These are phyloP conservation scores for Verticillium albo-atrum DNA, from an alignment of 2,329 filamentous ascomycete species.

Conservation along the genomic window DNA sequence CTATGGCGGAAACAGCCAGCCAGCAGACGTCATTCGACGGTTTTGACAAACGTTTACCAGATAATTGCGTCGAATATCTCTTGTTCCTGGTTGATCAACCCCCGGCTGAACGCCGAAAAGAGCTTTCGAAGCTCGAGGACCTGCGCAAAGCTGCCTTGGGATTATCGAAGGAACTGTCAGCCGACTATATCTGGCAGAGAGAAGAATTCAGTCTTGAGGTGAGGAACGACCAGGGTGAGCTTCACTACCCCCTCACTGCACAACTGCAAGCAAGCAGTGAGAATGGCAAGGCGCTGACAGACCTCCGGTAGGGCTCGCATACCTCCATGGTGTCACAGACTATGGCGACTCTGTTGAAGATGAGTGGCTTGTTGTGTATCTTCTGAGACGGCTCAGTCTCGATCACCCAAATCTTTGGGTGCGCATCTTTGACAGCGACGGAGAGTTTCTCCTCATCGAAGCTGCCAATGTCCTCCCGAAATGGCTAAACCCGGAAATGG, in stretches of 20 bases:
- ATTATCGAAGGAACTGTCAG: constrained; percentile 61
- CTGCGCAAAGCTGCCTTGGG: constrained; percentile 66
- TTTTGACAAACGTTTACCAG: constrained; percentile 48
- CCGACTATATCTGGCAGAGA: constrained; percentile 92
- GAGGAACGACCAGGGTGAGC: constrained; percentile 53
- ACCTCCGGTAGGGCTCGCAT: constrained; percentile 41
- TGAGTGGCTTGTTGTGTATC: constrained; percentile 93
- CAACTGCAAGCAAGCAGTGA: not conserved
- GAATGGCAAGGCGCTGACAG: not conserved
- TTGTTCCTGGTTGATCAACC: constrained; percentile 62
- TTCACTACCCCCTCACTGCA: not conserved
- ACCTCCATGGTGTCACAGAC: constrained; percentile 73
- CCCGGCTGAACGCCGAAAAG: constrained; percentile 46
- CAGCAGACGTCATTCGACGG: not conserved
- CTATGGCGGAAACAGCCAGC: not conserved
- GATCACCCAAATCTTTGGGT: constrained; percentile 74
- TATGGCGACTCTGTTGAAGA: constrained; percentile 95
- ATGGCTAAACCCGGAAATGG: constrained; percentile 90
- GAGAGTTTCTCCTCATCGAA: constrained; percentile 92
- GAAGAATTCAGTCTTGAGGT: constrained; percentile 70
- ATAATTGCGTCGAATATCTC: constrained; percentile 83
- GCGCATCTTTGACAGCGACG: constrained; percentile 79
- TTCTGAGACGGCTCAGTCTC: constrained; percentile 76
- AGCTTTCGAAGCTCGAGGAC: constrained; percentile 62
- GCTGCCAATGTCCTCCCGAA: constrained; percentile 81